Evolutionary conservation across 2,329 filamentous ascomycete genomes (phyloP), one percentile per base, ranked within the genome.

Genomic region (Aspergillus fumigatiaffinis): DNA sequence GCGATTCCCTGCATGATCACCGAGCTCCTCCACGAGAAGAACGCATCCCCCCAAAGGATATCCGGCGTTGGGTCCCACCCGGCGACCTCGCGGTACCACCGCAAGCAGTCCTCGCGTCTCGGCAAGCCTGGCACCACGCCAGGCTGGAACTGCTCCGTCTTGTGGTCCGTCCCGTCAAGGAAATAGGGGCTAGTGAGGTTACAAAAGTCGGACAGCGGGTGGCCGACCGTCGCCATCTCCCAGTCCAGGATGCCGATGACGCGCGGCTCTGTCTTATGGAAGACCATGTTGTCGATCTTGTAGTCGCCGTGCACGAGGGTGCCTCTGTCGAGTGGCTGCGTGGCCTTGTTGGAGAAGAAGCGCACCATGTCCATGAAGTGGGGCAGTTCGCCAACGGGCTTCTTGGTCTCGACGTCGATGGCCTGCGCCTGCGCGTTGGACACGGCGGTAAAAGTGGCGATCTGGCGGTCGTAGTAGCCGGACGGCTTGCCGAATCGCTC

Each of bases 181-280:
- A 69, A 68, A 63, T 73, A 77, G 4, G 77, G 73, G 52, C 75
- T 72, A 54, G 73, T 79, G 65, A 97, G 80, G 75, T 97, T 97
- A 73, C 87, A 87, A 44, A 97, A 79, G 72, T 99, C 94, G 5
- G 90, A 93, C 23, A 97, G 83, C 1, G 94, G 94, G 73, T 99
- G 93, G n/a, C 94, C 94, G 54, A 97, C 87, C 0, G 94, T 97
- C 38, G 91, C 92, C 91, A 99, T 96, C 79, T 97, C 94, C 93
- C 93, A 97, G 77, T 99, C 94, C 5, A 97, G 78, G 54, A 97
- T 92, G 3, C 93, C 94, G 74, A 97, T 92, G 12, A 97, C 92
- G 53, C 87, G 81, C 5, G 92, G 86, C 73, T 93, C 89, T 0
- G 90, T 92, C 76, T 90, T 89, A 78, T 97, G 91, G 73, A 96